Conservation (phyloP, 1,284 basidiomycete species). For the Melampsora occidentalis region DNA sequence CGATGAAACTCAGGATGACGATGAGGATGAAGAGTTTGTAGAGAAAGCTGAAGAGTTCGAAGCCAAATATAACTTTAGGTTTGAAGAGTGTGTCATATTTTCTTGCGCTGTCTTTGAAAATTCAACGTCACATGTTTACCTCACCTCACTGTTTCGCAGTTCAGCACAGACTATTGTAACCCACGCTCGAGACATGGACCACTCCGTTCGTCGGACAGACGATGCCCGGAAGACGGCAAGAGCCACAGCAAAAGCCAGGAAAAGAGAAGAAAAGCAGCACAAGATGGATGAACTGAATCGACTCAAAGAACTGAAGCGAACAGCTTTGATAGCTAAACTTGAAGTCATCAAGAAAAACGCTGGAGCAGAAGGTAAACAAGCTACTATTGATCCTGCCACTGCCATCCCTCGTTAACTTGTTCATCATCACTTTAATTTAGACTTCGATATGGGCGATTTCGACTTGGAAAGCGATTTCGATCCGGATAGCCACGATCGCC, state of each 20-base stretch:
- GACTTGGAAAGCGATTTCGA: conserved; percentile 67
- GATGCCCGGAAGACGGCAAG: conserved; percentile 77
- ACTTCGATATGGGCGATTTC: conserved; percentile 49
- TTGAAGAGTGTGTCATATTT: conserved; percentile 69
- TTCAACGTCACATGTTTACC: background rate
- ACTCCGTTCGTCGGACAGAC: conserved; percentile 68
- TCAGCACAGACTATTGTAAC: conserved; percentile 70
- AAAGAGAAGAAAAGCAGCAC: conserved; percentile 71
- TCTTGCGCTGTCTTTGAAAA: background rate
- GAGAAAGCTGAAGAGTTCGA: conserved; percentile 67
- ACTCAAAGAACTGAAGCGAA: conserved; percentile 76
- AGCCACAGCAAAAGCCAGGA: conserved; percentile 69
- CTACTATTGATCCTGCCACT: background rate
- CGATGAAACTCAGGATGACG: conserved; percentile 50
- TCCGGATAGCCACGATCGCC: conserved; percentile 69
- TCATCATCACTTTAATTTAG: conserved; percentile 43
- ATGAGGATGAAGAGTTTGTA: conserved; percentile 49
- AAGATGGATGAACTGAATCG: conserved; percentile 75
- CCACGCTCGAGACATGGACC: conserved; percentile 60
- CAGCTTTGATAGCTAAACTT: conserved; percentile 73
- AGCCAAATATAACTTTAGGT: conserved; percentile 87
- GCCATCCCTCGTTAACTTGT: too few relatives aligned
- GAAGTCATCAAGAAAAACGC: conserved; percentile 69
- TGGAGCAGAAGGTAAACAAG: conserved; percentile 49
- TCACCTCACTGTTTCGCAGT: conserved; percentile 55